A percentile compares a stretch with the other conserved stretches of the same genome.
Evolutionary conservation across 2,329 filamentous ascomycete genomes (phyloP).

Genomic region (Coniella lustricola): DNA sequence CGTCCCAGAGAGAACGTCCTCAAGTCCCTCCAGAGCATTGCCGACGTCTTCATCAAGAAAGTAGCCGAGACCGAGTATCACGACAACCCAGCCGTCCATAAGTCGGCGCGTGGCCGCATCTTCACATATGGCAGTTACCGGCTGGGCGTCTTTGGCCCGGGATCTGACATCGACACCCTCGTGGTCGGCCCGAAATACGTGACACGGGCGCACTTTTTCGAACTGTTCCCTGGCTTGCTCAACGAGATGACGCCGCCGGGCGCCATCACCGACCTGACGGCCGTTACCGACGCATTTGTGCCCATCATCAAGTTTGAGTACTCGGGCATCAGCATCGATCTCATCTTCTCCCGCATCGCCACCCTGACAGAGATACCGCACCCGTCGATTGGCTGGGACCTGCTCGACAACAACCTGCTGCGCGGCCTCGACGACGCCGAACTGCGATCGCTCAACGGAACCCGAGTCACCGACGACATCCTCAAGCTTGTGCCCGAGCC

Average conservation of each 20-base stretch:
- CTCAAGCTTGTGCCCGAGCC: constrained; percentile 80
- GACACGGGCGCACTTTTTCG: constrained; percentile 83
- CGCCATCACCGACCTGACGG: constrained; percentile 77
- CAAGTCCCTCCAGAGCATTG: constrained; percentile 67
- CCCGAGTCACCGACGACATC: constrained; percentile 89
- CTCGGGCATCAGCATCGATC: constrained; percentile 83
- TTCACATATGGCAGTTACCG: constrained; percentile 96
- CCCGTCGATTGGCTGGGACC: constrained; percentile 36
- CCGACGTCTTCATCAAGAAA: constrained; percentile 77
- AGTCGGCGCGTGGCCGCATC: constrained; percentile 82
- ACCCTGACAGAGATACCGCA: constrained; percentile 62
- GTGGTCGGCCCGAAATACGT: constrained; percentile 89
- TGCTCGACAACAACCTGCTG: constrained; percentile 78
- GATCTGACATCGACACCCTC: constrained; percentile 96
- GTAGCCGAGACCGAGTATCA: constrained; percentile 67
- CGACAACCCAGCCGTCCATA: constrained; percentile 68
- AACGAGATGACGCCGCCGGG: constrained; percentile 66
- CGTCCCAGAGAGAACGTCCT: constrained; percentile 60
- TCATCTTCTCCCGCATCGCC: constrained; percentile 77
- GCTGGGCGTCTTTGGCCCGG: constrained; percentile 86
- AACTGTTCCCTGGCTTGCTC: constrained; percentile 75
- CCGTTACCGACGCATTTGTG: constrained; percentile 85
- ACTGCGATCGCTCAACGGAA: constrained; percentile 86
- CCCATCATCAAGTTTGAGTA: constrained; percentile 98
- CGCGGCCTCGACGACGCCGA: constrained; percentile 82